Percentiles rank a stretch among this genome's conserved stretches.
Conservation (phyloP, 257 asterid species). For the Solanum tacnaense region DNA sequence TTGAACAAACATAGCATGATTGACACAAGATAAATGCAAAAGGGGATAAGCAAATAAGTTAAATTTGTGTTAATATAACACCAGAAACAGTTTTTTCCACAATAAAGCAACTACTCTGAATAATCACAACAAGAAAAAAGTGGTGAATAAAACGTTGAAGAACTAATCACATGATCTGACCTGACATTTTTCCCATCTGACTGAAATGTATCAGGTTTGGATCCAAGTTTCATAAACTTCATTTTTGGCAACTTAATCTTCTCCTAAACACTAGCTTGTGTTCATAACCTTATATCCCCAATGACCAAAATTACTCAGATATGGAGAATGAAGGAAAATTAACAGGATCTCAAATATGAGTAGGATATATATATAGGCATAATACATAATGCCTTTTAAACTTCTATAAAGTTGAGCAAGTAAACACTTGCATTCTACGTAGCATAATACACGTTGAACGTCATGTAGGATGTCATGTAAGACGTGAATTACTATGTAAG, state of each 20-base stretch:
- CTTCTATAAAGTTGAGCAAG: no score
- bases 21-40: background rate
- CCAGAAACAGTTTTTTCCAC: background rate
- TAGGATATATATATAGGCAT: constrained; percentile 10
- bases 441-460: background rate
- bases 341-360: constrained; percentile 34
- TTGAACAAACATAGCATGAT: background rate
- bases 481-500: background rate
- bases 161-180: constrained; percentile 35
- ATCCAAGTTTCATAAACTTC: constrained; percentile 99
- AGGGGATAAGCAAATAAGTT: background rate
- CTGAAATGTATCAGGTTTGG: constrained; percentile 86
- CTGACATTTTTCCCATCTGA: constrained; percentile 58
- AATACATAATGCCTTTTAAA: background rate
- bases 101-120: background rate
- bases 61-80: background rate
- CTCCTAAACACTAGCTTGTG: background rate
- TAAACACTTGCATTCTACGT: background rate
- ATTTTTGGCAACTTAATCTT: constrained; percentile 25
- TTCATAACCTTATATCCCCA: background rate
- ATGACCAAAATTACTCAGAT: background rate
- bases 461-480: background rate
- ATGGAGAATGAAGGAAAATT: background rate
- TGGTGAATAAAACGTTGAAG: background rate
- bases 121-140: background rate